Evolutionary conservation across 345 rosid genomes (phyloP).

Genomic region (Sisymbrium irio): DNA sequence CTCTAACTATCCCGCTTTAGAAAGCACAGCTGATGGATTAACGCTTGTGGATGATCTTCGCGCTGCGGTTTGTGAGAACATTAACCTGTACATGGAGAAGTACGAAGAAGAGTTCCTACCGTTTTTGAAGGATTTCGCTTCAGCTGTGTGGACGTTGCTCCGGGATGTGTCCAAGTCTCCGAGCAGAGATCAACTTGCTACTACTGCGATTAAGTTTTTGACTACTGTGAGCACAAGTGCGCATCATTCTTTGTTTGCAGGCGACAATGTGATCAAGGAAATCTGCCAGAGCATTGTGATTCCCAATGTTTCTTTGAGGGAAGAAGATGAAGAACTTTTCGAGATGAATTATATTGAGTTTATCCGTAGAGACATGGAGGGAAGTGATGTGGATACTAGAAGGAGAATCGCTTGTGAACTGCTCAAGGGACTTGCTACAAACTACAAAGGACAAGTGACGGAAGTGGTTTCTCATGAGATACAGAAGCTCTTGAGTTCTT

Average conservation of each 20-base stretch:
- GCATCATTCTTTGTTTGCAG: conserved; percentile 81
- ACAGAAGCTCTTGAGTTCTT: conserved; percentile 62
- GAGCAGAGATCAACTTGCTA: conserved; percentile 73
- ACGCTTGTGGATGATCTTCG: conserved; percentile 68
- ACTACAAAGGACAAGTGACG: conserved; percentile 70
- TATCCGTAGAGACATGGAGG: conserved; percentile 98
- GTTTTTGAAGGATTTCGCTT: conserved; percentile 66
- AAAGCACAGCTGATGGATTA: conserved; percentile 51
- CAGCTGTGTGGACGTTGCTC: conserved; percentile 87
- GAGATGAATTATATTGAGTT: conserved; percentile 97
- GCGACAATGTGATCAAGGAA: conserved; percentile 69
- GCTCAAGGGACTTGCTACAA: conserved; percentile 86
- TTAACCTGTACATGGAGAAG: conserved; percentile 92
- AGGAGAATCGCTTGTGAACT: conserved; percentile 98
- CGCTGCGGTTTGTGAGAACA: conserved; percentile 90
- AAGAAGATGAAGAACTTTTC: conserved; percentile 94
- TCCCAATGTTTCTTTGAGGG: conserved; percentile 90
- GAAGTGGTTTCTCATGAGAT: conserved; percentile 71
- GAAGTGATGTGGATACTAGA: conserved; percentile 95
- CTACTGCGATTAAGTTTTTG: conserved; percentile 90
- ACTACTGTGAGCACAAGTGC: conserved; percentile 93
- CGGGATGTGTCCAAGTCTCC: conserved; percentile 67
- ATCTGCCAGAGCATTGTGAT: conserved; percentile 92
- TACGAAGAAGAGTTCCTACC: conserved; percentile 87
- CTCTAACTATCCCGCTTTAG: conserved; percentile 55